Evolutionary conservation across 1,139 yeast genomes (phyloP), one percentile per base, ranked within the genome.

Genomic region (Kurtzmaniella quercitrusa): DNA sequence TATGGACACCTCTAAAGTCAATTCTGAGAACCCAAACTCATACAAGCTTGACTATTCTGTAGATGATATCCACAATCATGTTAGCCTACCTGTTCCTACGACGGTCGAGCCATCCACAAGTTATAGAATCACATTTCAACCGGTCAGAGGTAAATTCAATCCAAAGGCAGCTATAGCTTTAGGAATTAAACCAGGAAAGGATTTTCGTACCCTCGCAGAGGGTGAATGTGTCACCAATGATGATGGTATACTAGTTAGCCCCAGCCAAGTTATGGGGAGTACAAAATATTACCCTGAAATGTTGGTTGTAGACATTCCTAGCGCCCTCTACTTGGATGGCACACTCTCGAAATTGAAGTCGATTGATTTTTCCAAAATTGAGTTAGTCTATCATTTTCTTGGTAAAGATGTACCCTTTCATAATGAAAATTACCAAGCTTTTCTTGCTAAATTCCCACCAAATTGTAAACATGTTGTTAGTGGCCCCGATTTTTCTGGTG

Each of bases 91-190:
- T 0, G 42, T 51, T 9, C 63, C 65, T 1, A 38, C 48, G 2
- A 55, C 57, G 3, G 43, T 51, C 2, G 76, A 70, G 47, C 54
- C 60, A 21, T 60, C 77, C 1, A 57, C 66, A 27, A 82, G 79
- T 50, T 91, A 85, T 60, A 70, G 86, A 19, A 68, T 93, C 4
- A 73, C 80, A 33, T 76, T 88, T 39, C 68, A 77, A 34, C 83
- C 94, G 0, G 68, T 80, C 0, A 70, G 96, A 53, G 98, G 99
- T 0, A 85, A 77, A 55, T 93, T 94, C 56, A 71, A 81, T 49
- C 78, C 80, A 0, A 65, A 69, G 7, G 80, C 73, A 53, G 98
- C 98, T 0, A 69, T 64, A 31, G 77, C 66, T 33, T 65, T 90
- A 23, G 93, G 94, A 0, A 76, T 93, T 3, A 82, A 83, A 27